Base-by-base conservation (phyloP, 78 protist species). In the Dictyostelium brefeldianum region DNA sequence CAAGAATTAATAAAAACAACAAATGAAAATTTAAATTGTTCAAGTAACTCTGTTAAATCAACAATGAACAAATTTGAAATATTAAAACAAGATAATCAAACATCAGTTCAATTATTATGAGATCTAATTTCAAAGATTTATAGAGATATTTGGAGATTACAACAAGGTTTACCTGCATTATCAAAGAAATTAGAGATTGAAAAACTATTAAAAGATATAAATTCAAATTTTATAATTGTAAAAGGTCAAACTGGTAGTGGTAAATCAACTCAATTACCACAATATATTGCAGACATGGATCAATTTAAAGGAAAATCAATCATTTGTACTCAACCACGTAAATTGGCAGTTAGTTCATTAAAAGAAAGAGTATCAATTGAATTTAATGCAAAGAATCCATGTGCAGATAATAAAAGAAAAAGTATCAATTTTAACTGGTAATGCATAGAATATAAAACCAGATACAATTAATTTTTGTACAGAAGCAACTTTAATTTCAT, bases 401-500 rank as follows among this genome's bases (percentile, higher is more conserved):
- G 43, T 12, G 47, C 54, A 8, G 5, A n/a, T 20, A 7, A 14
- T 48, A 8, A 59, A 59, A 5, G 67, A 59, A 59, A 6, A 59
- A 10, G 67, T 59, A 59, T 12, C 67, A 59, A 59, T 59, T 59
- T 12, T 59, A 12, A 59, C n/a, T n/a, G n/a, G 11, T 59, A 59
- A 20, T 10, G 5, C 67, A 5, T 14, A 59, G 5, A 59, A 5
- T n/a, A 96, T n/a, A 94, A 70, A 5, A 69, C 67, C 43, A 92
- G 83, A 90, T 91, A n/a, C 97, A 97, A 87, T 96, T 97, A 10
- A 97, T 98, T 22, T 98, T 98, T 20, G 56, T 69, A 67, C 20
- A 98, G 70, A 93, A 97, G 97, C 98, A 98, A 90, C 90, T 97
- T 98, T 98, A 99, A 10, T 99, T 97, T 70, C 99, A 99, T 25